Conservation (phyloP, 164 flowering plant species). For the Macadamia integrifolia region DNA sequence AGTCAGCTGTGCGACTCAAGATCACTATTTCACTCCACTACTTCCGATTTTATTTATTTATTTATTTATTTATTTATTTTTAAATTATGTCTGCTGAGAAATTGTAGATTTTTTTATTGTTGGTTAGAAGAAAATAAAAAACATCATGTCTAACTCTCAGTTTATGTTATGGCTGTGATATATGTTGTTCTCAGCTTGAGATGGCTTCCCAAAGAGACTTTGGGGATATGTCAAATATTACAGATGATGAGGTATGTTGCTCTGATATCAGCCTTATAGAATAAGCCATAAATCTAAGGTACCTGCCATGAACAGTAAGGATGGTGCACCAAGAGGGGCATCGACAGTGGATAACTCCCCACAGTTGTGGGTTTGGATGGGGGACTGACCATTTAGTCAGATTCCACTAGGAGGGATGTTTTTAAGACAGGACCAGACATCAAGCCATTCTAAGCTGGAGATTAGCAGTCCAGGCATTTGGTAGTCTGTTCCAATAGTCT, state of each 20-base stretch:
- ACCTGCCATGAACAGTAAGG: neutral
- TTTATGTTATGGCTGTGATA: neutral
- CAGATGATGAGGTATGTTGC: constrained; percentile 50
- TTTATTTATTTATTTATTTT: no score
- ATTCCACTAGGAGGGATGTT: no score
- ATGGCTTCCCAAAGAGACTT: constrained; percentile 52
- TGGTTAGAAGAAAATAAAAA: neutral
- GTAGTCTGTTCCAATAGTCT: no score
- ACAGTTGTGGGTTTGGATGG: neutral
- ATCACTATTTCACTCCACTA: no score
- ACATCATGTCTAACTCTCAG: neutral
- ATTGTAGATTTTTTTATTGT: neutral
- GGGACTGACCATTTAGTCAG: neutral
- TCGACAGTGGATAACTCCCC: neutral
- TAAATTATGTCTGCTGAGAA: neutral
- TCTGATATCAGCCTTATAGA: constrained; percentile 1
- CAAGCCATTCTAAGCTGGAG: no score
- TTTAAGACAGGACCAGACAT: no score
- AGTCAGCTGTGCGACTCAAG: no score
- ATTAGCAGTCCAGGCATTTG: no score
- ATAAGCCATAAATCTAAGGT: neutral
- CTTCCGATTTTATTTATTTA: no score
- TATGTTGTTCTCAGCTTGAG: constrained; percentile 52
- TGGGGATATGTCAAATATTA: constrained; percentile 39
- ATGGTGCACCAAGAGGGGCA: neutral